Conservation (phyloP, 2,329 filamentous ascomycete species). For the Thielaviopsis ethacetica region DNA sequence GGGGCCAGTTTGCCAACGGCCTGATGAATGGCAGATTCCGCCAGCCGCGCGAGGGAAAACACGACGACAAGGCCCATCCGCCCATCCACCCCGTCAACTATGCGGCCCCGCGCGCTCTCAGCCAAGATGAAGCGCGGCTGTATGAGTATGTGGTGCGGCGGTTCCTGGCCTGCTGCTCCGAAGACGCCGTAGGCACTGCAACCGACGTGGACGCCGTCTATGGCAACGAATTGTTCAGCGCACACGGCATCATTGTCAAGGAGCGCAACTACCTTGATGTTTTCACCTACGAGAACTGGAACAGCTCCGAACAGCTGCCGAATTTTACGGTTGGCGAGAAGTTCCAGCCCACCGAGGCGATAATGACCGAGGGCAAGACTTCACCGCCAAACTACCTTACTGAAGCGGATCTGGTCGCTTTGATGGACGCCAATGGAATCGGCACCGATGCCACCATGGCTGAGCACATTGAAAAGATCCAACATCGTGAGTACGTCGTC, state of each 20-base stretch:
- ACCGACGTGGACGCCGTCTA: slow-evolving; percentile 77
- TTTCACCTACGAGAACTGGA: slow-evolving; percentile 94
- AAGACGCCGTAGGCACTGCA: slow-evolving; percentile 74
- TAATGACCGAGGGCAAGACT: slow-evolving; percentile 84
- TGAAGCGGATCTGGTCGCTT: slow-evolving; percentile 82
- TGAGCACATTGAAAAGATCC: slow-evolving; percentile 92
- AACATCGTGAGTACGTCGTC: slow-evolving; percentile 72
- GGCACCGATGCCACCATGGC: slow-evolving; percentile 98
- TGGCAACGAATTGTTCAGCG: slow-evolving; percentile 65
- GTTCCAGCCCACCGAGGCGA: slow-evolving; percentile 77
- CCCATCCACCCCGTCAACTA: slow-evolving; percentile 94
- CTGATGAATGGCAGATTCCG: slow-evolving; percentile 63
- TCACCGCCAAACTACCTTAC: slow-evolving; percentile 72
- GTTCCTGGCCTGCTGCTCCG: slow-evolving; percentile 89
- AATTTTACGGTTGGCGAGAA: slow-evolving; percentile 61
- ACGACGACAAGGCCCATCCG: slow-evolving; percentile 95
- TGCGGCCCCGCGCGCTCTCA: slow-evolving; percentile 46
- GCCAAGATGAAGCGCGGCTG: slow-evolving; percentile 53
- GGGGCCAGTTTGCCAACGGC: slow-evolving; percentile 66
- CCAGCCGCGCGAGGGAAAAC: slow-evolving; percentile 63
- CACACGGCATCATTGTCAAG: slow-evolving; percentile 69
- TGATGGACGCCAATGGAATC: slow-evolving; percentile 98
- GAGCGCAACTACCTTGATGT: slow-evolving; percentile 90
- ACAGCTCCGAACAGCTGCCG: slow-evolving; percentile 68
- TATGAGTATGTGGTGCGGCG: slow-evolving; percentile 88